These are phyloP conservation scores for Sergeia podlipaevii DNA, from an alignment of 208 protist genomes.

Conservation along the genomic window DNA sequence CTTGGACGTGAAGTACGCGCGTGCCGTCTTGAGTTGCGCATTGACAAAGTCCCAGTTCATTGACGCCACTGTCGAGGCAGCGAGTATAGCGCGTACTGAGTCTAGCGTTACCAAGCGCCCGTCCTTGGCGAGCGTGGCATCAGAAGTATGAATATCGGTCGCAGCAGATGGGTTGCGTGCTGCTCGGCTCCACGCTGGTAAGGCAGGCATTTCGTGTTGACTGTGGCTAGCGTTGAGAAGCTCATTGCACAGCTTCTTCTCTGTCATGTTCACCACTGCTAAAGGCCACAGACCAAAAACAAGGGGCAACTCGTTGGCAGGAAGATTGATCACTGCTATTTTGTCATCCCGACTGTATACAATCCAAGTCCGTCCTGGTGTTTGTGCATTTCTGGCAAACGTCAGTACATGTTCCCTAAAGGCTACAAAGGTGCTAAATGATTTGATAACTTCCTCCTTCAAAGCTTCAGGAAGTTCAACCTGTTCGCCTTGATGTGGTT, in stretches of 20 bases:
- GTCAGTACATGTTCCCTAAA: conserved; percentile 30
- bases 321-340: conserved; percentile 51
- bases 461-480: conserved; percentile 20
- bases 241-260: conserved; percentile 31
- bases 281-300: conserved; percentile 77
- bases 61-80: conserved; percentile 14
- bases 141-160: not conserved
- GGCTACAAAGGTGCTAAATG: conserved; percentile 33
- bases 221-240: conserved; percentile 3
- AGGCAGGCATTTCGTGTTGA: not conserved
- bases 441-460: conserved; percentile 13
- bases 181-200: conserved; percentile 57
- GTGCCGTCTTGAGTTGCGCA: conserved; percentile 37
- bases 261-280: conserved; percentile 64
- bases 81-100: conserved; percentile 17
- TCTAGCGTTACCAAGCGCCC: not conserved
- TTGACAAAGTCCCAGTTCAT: conserved; percentile 80
- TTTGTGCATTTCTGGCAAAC: conserved; percentile 30
- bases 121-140: not conserved
- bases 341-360: conserved; percentile 28
- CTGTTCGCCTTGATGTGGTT: not conserved
- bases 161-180: conserved; percentile 28
- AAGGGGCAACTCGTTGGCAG: conserved; percentile 42
- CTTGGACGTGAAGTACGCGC: conserved; percentile 49
- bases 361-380: conserved; percentile 64